These are phyloP conservation scores for Dorcoceras hygrometricum DNA, from an alignment of 257 asterid genomes.

Conservation along the genomic window DNA sequence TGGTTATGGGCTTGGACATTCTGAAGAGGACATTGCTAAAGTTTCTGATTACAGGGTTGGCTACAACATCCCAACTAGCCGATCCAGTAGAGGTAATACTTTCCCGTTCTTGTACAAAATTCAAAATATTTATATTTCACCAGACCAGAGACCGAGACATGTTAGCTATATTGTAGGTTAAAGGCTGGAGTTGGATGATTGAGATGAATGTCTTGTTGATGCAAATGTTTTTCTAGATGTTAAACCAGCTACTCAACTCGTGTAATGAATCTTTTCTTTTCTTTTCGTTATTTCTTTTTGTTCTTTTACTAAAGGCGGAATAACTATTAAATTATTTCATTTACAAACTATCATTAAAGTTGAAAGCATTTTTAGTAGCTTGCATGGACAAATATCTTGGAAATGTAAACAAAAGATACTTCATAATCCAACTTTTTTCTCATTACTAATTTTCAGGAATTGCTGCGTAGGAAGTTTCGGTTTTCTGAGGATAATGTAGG, in stretches of 20 bases:
- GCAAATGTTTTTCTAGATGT: constrained; percentile 15
- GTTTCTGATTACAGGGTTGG: constrained; percentile 41
- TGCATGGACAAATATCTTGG: background rate
- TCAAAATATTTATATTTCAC: constrained; percentile 6
- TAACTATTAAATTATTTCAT: background rate
- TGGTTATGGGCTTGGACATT: constrained; percentile 47
- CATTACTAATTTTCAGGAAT: constrained; percentile 51
- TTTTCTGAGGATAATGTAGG: constrained; percentile 55
- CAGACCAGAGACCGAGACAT: constrained; percentile 6
- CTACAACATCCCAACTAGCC: constrained; percentile 53
- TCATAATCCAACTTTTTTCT: constrained; percentile 13
- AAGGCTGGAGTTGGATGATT: background rate
- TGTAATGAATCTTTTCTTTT: constrained; percentile 6
- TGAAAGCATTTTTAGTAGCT: constrained; percentile 7
- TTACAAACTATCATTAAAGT: background rate
- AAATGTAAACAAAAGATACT: background rate
- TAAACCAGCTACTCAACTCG: background rate
- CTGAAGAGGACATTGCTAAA: constrained; percentile 38
- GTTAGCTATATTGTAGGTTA: constrained; percentile 13
- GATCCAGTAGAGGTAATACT: constrained; percentile 68
- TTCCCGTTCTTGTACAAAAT: constrained; percentile 16
- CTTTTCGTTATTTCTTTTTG: background rate
- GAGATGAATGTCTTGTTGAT: constrained; percentile 9
- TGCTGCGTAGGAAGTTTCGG: constrained; percentile 63
- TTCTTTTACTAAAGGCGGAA: background rate